A percentile compares a stretch with the other conserved stretches of the same genome.
phyloP scores from a whole-genome alignment of 2,329 filamentous ascomycete genomes.

The Phialocephala subalpina region DNA sequence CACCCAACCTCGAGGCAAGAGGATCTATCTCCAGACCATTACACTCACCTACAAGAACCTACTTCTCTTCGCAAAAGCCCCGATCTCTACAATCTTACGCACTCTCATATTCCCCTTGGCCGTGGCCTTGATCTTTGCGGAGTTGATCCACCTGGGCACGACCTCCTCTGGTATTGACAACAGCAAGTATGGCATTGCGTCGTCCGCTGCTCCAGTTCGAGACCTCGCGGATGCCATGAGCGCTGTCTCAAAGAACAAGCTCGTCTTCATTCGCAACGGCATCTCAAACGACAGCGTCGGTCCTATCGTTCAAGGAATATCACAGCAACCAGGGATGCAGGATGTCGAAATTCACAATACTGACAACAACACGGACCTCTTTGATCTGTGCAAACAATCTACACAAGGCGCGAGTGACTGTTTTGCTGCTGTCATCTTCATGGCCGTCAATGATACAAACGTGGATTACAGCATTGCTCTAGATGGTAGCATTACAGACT shows the following conservation, averaged over 20 bases:
- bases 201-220: conserved; percentile 29
- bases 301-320: conserved; percentile 35
- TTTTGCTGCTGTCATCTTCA: conserved; percentile 37
- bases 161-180: neutral
- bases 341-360: conserved; percentile 18
- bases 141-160: conserved; percentile 28
- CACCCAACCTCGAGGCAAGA: conserved; percentile 29
- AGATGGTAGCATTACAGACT: conserved; percentile 23
- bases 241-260: conserved; percentile 20
- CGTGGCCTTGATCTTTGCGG: conserved; percentile 35
- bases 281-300: conserved; percentile 26
- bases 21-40: conserved; percentile 38
- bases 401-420: conserved; percentile 34
- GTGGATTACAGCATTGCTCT: conserved; percentile 37
- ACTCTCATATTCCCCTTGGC: conserved; percentile 37
- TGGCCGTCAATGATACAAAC: conserved; percentile 35
- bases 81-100: conserved; percentile 32
- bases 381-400: conserved; percentile 36
- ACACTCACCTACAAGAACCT: conserved; percentile 39
- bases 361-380: conserved; percentile 34
- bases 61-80: conserved; percentile 37
- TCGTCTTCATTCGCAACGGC: conserved; percentile 39
- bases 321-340: conserved; percentile 29
- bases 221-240: conserved; percentile 33
- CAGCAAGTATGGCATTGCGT: conserved; percentile 31